A percentile compares a stretch with the other conserved stretches of the same genome.
Evolutionary conservation across 2,329 filamentous ascomycete species (phyloP).

Genomic region (Ophiostoma perfectum): DNA sequence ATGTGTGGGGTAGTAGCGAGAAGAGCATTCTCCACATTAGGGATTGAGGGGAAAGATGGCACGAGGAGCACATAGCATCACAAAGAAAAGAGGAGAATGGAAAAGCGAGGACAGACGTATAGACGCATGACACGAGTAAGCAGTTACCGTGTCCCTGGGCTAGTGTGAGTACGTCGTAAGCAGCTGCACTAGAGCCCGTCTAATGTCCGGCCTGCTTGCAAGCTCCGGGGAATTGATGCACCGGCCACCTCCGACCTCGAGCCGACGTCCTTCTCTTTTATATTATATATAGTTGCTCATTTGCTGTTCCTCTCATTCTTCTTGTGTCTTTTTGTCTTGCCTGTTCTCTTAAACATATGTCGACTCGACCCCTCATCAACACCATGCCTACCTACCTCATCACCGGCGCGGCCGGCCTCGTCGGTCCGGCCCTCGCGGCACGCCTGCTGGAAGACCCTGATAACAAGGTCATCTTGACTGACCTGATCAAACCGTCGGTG

Average conservation of each 20-base stretch:
- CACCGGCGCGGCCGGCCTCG: slow-evolving; percentile 35
- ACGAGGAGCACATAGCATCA: no score
- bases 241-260: background rate
- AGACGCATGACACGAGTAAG: no score
- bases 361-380: slow-evolving; percentile 21
- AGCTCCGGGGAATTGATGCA: slow-evolving; percentile 5
- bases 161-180: background rate
- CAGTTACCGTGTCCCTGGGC: no score
- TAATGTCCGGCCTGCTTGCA: background rate
- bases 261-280: background rate
- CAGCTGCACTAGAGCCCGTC: background rate
- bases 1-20: slow-evolving; percentile 6
- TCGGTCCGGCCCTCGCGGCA: slow-evolving; percentile 36
- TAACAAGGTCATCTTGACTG: slow-evolving; percentile 44
- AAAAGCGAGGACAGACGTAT: background rate
- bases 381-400: slow-evolving; percentile 33
- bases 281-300: background rate
- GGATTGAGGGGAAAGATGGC: background rate
- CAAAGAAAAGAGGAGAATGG: background rate
- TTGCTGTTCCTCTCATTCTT: background rate
- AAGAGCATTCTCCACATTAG: background rate
- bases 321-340: no score
- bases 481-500: slow-evolving; percentile 49
- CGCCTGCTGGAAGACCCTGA: slow-evolving; percentile 38
- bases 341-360: no score